A percentile compares a stretch with the other conserved stretches of the same genome.
Evolutionary conservation across 805 yeast species (phyloP).

Genomic region (Saturnispora serradocipensis): DNA sequence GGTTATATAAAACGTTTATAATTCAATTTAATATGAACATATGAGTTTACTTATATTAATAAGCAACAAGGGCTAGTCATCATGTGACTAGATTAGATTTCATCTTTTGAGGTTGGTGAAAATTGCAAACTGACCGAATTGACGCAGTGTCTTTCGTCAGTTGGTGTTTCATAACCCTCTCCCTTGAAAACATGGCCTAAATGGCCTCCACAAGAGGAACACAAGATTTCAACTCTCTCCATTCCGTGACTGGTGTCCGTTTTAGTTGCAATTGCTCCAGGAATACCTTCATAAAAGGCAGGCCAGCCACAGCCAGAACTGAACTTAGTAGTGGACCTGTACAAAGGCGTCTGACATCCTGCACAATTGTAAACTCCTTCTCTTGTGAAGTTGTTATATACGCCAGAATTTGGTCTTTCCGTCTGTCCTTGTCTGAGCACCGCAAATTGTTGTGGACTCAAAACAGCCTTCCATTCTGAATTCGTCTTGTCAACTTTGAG

Average conservation of each 20-base stretch:
- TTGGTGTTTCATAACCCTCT: conserved; percentile 82
- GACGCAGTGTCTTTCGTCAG: conserved; percentile 91
- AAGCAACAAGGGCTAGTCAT: no score
- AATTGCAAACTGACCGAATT: conserved; percentile 78
- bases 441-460: conserved; percentile 68
- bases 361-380: conserved; percentile 75
- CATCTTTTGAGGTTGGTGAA: conserved; percentile 5
- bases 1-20: background rate
- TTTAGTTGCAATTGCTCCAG: conserved; percentile 59
- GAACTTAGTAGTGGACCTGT: conserved; percentile 73
- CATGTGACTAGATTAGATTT: background rate
- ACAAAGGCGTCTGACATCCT: conserved; percentile 75
- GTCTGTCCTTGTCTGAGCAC: conserved; percentile 71
- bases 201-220: conserved; percentile 86
- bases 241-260: conserved; percentile 64
- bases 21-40: background rate
- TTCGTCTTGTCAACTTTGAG: conserved; percentile 25
- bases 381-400: conserved; percentile 40
- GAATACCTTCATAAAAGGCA: conserved; percentile 83
- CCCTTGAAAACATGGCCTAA: conserved; percentile 92
- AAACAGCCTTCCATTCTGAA: conserved; percentile 70
- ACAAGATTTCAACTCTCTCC: conserved; percentile 82
- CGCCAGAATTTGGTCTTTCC: conserved; percentile 58
- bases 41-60: background rate
- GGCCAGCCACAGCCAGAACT: conserved; percentile 98